Conservation (phyloP, 345 rosid genomes). For the Odontarrhena argentea region DNA sequence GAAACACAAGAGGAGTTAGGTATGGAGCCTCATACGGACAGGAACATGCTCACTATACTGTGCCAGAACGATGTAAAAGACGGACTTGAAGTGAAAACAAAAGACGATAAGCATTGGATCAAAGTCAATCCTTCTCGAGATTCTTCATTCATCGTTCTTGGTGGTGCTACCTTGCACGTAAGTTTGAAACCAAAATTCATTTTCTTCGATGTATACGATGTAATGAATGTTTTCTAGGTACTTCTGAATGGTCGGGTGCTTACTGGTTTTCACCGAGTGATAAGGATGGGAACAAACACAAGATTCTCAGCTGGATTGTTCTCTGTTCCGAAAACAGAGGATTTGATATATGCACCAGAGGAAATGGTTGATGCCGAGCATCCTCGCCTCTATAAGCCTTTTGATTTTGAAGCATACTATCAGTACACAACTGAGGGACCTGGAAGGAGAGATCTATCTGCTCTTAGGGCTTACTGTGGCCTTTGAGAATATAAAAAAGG, state of each 20-base stretch:
- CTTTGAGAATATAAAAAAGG: conserved; percentile 21
- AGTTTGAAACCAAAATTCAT: background rate
- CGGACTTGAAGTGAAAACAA: conserved; percentile 48
- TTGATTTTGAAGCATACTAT: conserved; percentile 39
- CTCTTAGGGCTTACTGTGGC: conserved; percentile 43
- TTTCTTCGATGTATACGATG: background rate
- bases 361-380: conserved; percentile 39
- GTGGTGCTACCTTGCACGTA: conserved; percentile 54
- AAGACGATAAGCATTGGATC: conserved; percentile 48
- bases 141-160: conserved; percentile 52
- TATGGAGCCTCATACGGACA: conserved; percentile 50
- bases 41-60: conserved; percentile 55
- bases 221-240: conserved; percentile 33
- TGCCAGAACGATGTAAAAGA: conserved; percentile 51
- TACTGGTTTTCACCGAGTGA: conserved; percentile 42
- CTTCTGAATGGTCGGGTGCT: conserved; percentile 41
- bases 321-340: conserved; percentile 25
- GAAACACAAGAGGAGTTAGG: conserved; percentile 41
- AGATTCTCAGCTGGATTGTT: conserved; percentile 43
- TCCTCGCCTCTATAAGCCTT: conserved; percentile 36
- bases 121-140: conserved; percentile 42
- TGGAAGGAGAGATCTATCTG: conserved; percentile 25
- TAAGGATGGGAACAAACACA: conserved; percentile 39
- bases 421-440: conserved; percentile 28
- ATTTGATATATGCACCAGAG: conserved; percentile 29